A percentile compares a stretch with the other conserved stretches of the same genome.
phyloP scores from a whole-genome alignment of 495 filamentous ascomycete species.

The Penicillium goetzii region DNA sequence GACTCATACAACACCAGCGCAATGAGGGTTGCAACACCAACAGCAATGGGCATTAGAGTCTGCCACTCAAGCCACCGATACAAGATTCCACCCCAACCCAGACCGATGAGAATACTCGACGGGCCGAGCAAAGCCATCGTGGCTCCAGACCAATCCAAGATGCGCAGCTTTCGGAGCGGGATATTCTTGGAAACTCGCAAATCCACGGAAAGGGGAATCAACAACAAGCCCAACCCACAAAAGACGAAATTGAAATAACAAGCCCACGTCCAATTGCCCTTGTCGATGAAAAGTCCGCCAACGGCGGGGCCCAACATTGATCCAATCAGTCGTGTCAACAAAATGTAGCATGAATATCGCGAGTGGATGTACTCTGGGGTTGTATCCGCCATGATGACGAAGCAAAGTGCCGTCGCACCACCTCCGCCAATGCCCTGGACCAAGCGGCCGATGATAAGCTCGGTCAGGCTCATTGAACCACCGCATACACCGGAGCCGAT shows the following conservation, averaged over 20 bases:
- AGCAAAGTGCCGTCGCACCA: constrained; percentile 64
- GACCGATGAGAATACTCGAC: constrained; percentile 37
- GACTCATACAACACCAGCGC: constrained; percentile 54
- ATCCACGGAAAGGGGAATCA: constrained; percentile 43
- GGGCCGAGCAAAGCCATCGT: constrained; percentile 37
- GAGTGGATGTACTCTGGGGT: constrained; percentile 49
- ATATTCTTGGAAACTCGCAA: constrained; percentile 31
- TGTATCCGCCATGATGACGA: constrained; percentile 69
- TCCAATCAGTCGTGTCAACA: constrained; percentile 41
- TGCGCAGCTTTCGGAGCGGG: constrained; percentile 32
- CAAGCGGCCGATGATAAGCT: constrained; percentile 65
- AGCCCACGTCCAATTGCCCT: constrained; percentile 43
- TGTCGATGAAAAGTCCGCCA: constrained; percentile 44
- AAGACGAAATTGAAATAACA: constrained; percentile 52
- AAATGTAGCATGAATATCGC: constrained; percentile 44
- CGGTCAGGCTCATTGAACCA: constrained; percentile 60
- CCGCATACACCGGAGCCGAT: constrained; percentile 63
- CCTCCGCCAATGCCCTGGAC: constrained; percentile 77
- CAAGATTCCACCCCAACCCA: constrained; percentile 42
- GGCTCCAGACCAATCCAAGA: constrained; percentile 45
- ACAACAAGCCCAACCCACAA: constrained; percentile 39
- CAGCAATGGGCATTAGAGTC: constrained; percentile 53
- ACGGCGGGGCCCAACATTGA: constrained; percentile 41
- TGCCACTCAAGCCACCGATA: constrained; percentile 46
- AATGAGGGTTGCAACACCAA: constrained; percentile 52